These are phyloP conservation scores for Pyrus pyrifolia DNA, from an alignment of 306 rosid genomes.

Conservation along the genomic window DNA sequence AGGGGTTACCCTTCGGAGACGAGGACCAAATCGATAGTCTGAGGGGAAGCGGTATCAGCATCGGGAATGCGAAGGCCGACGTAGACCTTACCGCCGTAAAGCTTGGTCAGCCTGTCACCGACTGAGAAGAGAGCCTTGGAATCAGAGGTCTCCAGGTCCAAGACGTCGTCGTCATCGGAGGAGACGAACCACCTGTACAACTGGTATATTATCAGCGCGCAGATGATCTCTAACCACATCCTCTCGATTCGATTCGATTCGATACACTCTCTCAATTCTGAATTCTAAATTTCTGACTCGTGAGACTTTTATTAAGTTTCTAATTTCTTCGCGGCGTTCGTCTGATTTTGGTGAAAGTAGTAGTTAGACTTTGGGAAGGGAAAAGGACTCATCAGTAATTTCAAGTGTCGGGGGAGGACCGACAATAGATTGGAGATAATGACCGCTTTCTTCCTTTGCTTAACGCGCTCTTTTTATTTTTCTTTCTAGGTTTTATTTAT, in stretches of 20 bases:
- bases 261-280: background rate
- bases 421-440: too few species aligned
- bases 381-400: too few species aligned
- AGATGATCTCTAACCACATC: constrained; percentile 66
- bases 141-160: constrained; percentile 59
- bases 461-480: too few species aligned
- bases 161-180: constrained; percentile 43
- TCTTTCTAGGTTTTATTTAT: too few species aligned
- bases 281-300: too few species aligned
- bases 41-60: constrained; percentile 65
- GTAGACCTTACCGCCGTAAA: constrained; percentile 60
- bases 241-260: background rate
- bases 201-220: constrained; percentile 53
- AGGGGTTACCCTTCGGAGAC: constrained; percentile 44
- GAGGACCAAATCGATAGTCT: constrained; percentile 69
- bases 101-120: constrained; percentile 63
- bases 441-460: too few species aligned
- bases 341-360: background rate
- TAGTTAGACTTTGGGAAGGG: too few species aligned
- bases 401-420: too few species aligned
- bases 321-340: background rate
- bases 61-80: constrained; percentile 92
- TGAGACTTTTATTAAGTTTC: too few species aligned
- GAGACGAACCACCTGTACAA: constrained; percentile 41
- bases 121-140: constrained; percentile 57